phyloP scores from a whole-genome alignment of 768 basidiomycete species.

The Nidularia pulvinata region DNA sequence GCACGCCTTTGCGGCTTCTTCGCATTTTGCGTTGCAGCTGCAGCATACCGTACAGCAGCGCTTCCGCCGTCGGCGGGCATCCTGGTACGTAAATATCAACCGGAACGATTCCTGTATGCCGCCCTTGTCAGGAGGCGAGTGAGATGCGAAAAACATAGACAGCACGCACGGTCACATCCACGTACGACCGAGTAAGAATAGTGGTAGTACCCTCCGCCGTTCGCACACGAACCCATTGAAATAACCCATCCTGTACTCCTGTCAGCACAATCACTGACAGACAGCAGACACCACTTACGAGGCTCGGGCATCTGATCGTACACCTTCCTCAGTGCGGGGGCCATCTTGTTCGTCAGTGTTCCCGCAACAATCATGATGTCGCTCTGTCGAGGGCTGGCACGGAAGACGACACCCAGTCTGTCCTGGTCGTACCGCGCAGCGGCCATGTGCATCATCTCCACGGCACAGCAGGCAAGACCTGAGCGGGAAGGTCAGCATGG shows the following conservation, averaged over 20 bases:
- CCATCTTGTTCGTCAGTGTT: constrained; percentile 99
- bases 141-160: constrained; percentile 1
- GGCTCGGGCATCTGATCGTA: constrained; percentile 99
- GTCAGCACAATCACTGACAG: not conserved
- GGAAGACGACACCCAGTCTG: constrained; percentile 95
- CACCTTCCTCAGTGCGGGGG: constrained; percentile 94
- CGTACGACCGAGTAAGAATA: constrained; percentile 99
- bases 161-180: constrained; percentile 89
- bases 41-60: constrained; percentile 94
- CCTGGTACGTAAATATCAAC: constrained; percentile 99
- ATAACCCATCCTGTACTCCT: constrained; percentile 87
- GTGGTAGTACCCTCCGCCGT: constrained; percentile 97
- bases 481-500: not conserved
- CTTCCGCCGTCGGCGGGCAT: constrained; percentile 95
- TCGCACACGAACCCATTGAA: constrained; percentile 99
- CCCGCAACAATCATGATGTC: constrained; percentile 99
- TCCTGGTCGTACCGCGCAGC: constrained; percentile 99
- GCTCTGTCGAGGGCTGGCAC: constrained; percentile 97
- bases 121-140: constrained; percentile 6
- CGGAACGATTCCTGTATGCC: constrained; percentile 80
- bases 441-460: constrained; percentile 99
- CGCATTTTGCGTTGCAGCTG: constrained; percentile 98
- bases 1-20: constrained; percentile 79
- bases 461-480: constrained; percentile 99
- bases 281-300: constrained; percentile 41